Evolutionary conservation across 1,139 yeast genomes (phyloP).

Genomic region (Saccharomyces hybrid): DNA sequence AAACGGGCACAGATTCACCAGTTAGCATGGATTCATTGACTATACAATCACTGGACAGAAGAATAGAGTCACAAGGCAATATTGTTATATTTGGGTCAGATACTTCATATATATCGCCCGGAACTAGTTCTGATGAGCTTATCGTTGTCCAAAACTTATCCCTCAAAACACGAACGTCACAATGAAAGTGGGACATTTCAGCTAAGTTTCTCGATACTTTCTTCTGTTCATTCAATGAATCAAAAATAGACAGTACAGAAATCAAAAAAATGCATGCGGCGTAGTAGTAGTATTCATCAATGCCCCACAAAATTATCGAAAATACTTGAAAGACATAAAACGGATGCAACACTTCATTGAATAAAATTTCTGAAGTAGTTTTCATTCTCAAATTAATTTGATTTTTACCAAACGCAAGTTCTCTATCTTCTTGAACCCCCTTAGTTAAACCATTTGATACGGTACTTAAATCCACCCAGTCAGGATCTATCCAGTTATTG

Average conservation of each 20-base stretch:
- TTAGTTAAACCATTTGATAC: constrained; percentile 68
- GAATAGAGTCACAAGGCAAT: constrained; percentile 84
- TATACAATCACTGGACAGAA: constrained; percentile 86
- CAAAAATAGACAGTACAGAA: constrained; percentile 68
- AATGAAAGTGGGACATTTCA: constrained; percentile 61
- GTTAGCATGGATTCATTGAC: constrained; percentile 94
- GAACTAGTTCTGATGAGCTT: constrained; percentile 75
- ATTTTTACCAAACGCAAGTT: constrained; percentile 68
- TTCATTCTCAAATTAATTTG: constrained; percentile 71
- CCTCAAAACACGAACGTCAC: constrained; percentile 85
- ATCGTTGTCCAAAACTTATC: constrained; percentile 89
- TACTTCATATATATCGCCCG: constrained; percentile 91
- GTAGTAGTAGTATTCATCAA: constrained; percentile 86
- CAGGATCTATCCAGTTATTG: constrained; percentile 73
- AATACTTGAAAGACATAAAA: constrained; percentile 91
- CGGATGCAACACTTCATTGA: constrained; percentile 89
- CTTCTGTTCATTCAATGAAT: constrained; percentile 78
- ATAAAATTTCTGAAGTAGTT: constrained; percentile 51
- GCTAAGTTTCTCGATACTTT: constrained; percentile 65
- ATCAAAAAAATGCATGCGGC: constrained; percentile 88
- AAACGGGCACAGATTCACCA: constrained; percentile 95
- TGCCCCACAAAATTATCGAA: constrained; percentile 82
- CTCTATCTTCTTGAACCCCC: constrained; percentile 59
- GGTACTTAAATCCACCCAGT: constrained; percentile 57
- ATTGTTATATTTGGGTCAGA: constrained; percentile 68